phyloP scores from a whole-genome alignment of 2,329 filamentous ascomycete genomes.

The Catunica adiposa region DNA sequence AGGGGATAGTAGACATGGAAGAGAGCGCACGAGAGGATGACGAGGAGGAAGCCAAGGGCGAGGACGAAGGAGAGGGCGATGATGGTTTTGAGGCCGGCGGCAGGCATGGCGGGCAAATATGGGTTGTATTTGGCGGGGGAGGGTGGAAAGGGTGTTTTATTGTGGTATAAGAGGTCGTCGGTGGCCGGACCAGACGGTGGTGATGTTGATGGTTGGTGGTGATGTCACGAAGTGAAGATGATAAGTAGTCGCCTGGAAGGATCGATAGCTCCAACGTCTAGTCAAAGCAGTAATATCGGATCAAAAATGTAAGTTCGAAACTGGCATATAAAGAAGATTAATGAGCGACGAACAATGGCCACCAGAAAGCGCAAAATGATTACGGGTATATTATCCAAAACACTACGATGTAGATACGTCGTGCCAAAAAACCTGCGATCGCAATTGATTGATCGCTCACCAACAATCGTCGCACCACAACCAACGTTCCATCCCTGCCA shows the following conservation, averaged over 20 bases:
- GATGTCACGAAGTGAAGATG: too few relatives aligned
- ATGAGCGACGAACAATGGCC: too few relatives aligned
- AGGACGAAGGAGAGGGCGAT: constrained; percentile 98
- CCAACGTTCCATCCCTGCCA: background rate
- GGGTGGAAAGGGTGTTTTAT: background rate
- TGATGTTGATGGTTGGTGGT: too few relatives aligned
- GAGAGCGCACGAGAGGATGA: constrained; percentile 92
- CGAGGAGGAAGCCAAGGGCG: constrained; percentile 94
- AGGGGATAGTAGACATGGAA: constrained; percentile 91
- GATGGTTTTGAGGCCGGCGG: constrained; percentile 95
- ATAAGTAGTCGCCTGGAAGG: too few relatives aligned
- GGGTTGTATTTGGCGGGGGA: background rate
- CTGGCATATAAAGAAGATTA: too few relatives aligned
- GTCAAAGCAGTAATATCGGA: too few relatives aligned
- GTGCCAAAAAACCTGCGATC: background rate
- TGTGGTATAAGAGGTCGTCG: background rate
- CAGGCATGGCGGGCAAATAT: constrained; percentile 28
- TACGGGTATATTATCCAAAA: too few relatives aligned
- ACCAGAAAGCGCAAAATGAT: too few relatives aligned
- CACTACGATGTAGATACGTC: background rate
- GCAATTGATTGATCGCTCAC: too few relatives aligned
- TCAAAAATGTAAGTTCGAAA: too few relatives aligned
- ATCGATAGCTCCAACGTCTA: too few relatives aligned
- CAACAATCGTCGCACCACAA: too few relatives aligned
- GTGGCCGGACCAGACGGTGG: background rate